Base-by-base conservation (phyloP, 2,329 filamentous ascomycete species). In the Colletotrichum eleusines region DNA sequence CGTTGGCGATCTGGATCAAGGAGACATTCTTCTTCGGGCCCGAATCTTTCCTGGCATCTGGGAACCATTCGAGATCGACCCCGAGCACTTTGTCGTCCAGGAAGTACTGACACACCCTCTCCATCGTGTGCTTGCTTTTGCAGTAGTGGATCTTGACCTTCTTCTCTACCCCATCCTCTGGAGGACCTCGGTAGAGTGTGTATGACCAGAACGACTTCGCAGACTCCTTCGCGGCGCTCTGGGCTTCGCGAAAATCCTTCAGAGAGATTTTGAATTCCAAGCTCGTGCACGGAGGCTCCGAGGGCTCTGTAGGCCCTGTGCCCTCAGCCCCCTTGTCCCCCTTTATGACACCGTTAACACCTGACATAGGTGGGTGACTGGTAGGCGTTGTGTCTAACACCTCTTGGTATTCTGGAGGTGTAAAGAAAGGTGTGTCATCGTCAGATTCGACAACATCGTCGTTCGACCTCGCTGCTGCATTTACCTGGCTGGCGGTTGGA, bases 1-100 rank as follows among this genome's bases (percentile, higher is more conserved):
- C 88, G 71, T 90, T 92, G 1, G 95, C 94, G 28, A 98, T 80
- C 79, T 98, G 95, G 53, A 98, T 91, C 46, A 98, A 81, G 0
- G 93, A 95, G 8, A 97, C 88, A 72, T 94, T 94, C 62, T 87
- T 84, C 73, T 92, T 91, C 5, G 90, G 81, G 3, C 85, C 84
- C 2, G 85, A 78, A 9, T 73, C 75, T 26, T 78, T 84, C 7
- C 77, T 82, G 0, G 89, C 85, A 7, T 86, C 82, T 1, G 84
- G 74, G 63, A 89, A 85, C 95, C 95, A 98, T 82, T 98, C 95
- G 72, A 98, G 86, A 76, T 98, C 95, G 72, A 98, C 94, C 0
- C 95, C 95, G n/a, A 98, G 78, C 2, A 97, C 81, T 48, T 88
- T 84, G 76, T 96, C 89, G 33, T 86, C 74, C 48, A 90, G 77